phyloP scores from a whole-genome alignment of 2,329 filamentous ascomycete genomes.

The Fusarium proliferatum region DNA sequence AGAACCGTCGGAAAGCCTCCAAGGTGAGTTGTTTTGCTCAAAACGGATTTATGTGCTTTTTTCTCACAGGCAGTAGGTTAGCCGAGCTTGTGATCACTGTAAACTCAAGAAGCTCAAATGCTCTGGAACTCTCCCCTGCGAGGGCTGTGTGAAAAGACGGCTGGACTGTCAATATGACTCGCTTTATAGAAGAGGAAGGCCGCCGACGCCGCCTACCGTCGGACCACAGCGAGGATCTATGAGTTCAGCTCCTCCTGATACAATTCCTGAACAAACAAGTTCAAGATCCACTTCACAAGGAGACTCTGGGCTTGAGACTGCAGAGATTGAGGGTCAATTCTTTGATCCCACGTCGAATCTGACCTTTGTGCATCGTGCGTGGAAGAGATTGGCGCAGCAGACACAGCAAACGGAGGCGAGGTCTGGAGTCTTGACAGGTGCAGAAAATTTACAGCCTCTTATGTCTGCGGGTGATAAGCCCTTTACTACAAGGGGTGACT shows the following conservation, averaged over 20 bases:
- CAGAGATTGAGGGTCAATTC: slow-evolving; percentile 64
- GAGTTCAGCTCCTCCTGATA: slow-evolving; percentile 23
- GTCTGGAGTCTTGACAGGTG: slow-evolving; percentile 22
- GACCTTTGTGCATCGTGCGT: slow-evolving; percentile 64
- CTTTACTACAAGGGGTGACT: slow-evolving; percentile 49
- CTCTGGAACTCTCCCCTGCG: slow-evolving; percentile 52
- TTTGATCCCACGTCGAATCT: slow-evolving; percentile 63
- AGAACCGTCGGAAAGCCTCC: slow-evolving; percentile 36
- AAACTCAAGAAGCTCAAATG: slow-evolving; percentile 54
- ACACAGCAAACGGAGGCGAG: slow-evolving; percentile 42
- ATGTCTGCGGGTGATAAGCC: slow-evolving; percentile 61
- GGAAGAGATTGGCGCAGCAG: slow-evolving; percentile 60
- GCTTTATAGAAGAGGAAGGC: slow-evolving; percentile 51
- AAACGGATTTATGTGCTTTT: background rate
- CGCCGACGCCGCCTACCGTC: slow-evolving; percentile 49
- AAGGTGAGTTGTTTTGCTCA: background rate
- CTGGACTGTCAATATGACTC: slow-evolving; percentile 51
- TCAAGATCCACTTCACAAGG: slow-evolving; percentile 27
- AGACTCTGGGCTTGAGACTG: slow-evolving; percentile 59
- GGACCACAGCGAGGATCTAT: slow-evolving; percentile 1
- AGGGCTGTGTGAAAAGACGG: slow-evolving; percentile 44
- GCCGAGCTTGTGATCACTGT: slow-evolving; percentile 54
- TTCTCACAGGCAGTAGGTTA: slow-evolving; percentile 35
- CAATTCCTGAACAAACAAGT: background rate
- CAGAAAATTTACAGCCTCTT: slow-evolving; percentile 55